Percentiles rank a stretch among this genome's conserved stretches.
These are phyloP conservation scores for Intubia oerlemansii DNA, from an alignment of 2,329 filamentous ascomycete species.

Conservation along the genomic window DNA sequence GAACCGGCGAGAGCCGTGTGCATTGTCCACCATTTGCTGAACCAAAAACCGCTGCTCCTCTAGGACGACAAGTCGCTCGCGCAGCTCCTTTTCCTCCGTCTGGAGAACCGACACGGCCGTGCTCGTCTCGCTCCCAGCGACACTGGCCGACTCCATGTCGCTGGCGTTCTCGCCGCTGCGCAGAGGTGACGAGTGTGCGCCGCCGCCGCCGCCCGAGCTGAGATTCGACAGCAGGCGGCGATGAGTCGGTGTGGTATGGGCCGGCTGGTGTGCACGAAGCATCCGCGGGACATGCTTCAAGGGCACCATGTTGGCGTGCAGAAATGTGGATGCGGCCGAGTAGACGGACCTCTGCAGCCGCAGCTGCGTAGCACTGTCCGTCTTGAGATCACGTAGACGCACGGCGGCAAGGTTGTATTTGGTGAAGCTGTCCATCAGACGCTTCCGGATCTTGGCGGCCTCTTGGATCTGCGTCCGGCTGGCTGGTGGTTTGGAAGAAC, in stretches of 20 bases:
- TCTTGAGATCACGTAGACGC: slow-evolving; percentile 59
- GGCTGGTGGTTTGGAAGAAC: slow-evolving; percentile 18
- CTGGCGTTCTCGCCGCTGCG: slow-evolving; percentile 24
- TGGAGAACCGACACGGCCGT: slow-evolving; percentile 41
- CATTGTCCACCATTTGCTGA: slow-evolving; percentile 60
- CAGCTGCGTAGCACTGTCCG: slow-evolving; percentile 48
- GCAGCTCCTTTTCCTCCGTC: slow-evolving; percentile 61
- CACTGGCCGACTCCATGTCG: slow-evolving; percentile 25
- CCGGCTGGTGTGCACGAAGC: slow-evolving; percentile 23
- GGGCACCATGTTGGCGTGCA: slow-evolving; percentile 81
- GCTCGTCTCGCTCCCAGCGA: slow-evolving; percentile 25
- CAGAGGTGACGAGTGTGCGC: slow-evolving; percentile 18
- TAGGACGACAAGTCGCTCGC: slow-evolving; percentile 61
- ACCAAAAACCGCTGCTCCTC: slow-evolving; percentile 88
- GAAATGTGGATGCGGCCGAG: slow-evolving; percentile 58
- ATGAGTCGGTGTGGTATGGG: slow-evolving; percentile 8
- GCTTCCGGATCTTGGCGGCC: slow-evolving; percentile 72
- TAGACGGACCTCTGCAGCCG: slow-evolving; percentile 66
- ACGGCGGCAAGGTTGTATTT: slow-evolving; percentile 73
- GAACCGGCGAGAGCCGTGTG: slow-evolving; percentile 55
- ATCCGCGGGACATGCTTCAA: slow-evolving; percentile 54
- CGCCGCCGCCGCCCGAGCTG: no score
- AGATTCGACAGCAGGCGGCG: no score
- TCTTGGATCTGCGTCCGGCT: slow-evolving; percentile 54
- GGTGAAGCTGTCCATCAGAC: slow-evolving; percentile 69